Percentiles rank a stretch among this genome's conserved stretches.
These are phyloP conservation scores for Rhynchospora pubera DNA, from an alignment of 176 grass and related monocot species.

Conservation along the genomic window DNA sequence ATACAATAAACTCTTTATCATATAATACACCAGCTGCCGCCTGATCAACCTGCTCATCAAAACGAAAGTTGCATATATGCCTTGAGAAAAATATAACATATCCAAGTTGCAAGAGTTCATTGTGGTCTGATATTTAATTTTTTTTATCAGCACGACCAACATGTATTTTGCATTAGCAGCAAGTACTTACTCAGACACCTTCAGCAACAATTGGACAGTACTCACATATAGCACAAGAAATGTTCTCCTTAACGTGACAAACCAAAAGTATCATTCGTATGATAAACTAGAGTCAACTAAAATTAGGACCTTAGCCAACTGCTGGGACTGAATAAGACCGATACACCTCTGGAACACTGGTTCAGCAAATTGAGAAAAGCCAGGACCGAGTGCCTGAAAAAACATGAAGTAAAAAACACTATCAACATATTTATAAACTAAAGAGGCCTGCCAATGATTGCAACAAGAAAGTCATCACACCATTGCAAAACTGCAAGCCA, in stretches of 20 bases:
- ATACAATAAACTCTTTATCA: slow-evolving; percentile 93
- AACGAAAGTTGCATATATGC: neutral
- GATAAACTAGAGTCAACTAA: slow-evolving; percentile 4
- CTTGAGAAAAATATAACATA: neutral
- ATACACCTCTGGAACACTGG: slow-evolving; percentile 93
- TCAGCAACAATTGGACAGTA: neutral
- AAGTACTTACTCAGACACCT: neutral
- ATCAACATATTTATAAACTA: neutral
- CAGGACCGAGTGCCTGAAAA: slow-evolving; percentile 80
- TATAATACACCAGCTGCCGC: slow-evolving; percentile 56
- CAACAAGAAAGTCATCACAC: neutral
- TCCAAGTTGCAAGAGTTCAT: neutral
- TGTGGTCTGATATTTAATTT: slow-evolving; percentile 2
- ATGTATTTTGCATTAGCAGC: neutral
- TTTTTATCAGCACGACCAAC: neutral
- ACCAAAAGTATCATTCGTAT: neutral
- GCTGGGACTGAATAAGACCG: slow-evolving; percentile 73
- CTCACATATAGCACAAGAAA: neutral
- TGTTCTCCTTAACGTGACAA: neutral
- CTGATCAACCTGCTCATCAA: slow-evolving; percentile 76
- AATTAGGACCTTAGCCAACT: slow-evolving; percentile 70
- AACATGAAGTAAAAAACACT: neutral
- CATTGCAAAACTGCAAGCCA: neutral
- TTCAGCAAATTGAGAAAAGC: slow-evolving; percentile 93
- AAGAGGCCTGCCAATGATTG: neutral